Evolutionary conservation across 805 yeast genomes (phyloP).

Genomic region (Saccharomycopsis sp.): DNA sequence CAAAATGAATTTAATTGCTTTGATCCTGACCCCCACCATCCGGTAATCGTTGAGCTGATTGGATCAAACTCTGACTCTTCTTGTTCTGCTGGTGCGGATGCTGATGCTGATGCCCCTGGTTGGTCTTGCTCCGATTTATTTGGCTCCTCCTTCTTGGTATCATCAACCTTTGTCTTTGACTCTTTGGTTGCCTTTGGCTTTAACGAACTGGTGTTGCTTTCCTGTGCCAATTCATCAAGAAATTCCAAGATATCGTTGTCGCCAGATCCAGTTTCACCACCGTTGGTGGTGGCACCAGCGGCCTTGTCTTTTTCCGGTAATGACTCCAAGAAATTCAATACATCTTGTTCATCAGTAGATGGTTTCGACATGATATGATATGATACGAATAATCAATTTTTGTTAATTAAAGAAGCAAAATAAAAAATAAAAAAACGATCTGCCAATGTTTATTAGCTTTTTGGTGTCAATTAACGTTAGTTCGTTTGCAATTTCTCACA

Average conservation of each 20-base stretch:
- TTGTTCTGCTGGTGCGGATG: conserved; percentile 4
- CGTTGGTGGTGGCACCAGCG: conserved; percentile 36
- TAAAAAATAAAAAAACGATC: no score
- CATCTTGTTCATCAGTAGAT: conserved; percentile 59
- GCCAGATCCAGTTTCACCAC: conserved; percentile 27
- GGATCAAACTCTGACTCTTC: conserved; percentile 45
- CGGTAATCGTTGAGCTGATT: conserved; percentile 53
- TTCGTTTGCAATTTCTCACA: no score
- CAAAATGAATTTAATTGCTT: conserved; percentile 57
- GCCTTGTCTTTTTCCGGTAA: conserved; percentile 54
- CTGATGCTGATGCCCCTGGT: not conserved
- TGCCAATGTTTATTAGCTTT: no score
- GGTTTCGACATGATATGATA: no score
- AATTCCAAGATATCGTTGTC: conserved; percentile 37
- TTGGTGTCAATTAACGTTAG: no score
- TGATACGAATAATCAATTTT: no score
- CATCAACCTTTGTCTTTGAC: not conserved
- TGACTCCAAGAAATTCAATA: conserved; percentile 71
- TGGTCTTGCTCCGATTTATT: not conserved
- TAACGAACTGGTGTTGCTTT: conserved; percentile 33
- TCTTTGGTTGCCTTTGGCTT: conserved; percentile 20
- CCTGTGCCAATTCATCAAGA: conserved; percentile 63
- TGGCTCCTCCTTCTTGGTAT: conserved; percentile 1
- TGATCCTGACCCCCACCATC: conserved; percentile 74
- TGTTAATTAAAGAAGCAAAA: no score